Evolutionary conservation across 2,329 filamentous ascomycete genomes (phyloP).

Genomic region (Tetracladium maxilliforme): DNA sequence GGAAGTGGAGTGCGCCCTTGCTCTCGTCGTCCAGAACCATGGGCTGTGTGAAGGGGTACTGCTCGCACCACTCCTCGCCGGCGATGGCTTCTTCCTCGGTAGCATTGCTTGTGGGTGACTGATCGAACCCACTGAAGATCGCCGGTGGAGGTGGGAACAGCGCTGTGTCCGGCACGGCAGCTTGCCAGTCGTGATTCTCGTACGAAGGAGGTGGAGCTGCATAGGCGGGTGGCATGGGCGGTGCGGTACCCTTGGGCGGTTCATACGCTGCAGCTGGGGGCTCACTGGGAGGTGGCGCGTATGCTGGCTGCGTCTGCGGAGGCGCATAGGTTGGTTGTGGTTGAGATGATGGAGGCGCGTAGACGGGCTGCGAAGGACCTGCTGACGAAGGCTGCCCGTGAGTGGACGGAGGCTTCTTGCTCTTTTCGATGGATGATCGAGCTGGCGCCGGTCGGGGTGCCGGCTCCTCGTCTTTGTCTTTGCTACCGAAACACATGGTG

Average conservation of each 20-base stretch:
- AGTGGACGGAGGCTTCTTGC: no score
- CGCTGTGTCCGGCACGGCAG: conserved; percentile 56
- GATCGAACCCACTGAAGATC: conserved; percentile 48
- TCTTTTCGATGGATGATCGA: no score
- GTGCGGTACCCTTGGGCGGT: conserved; percentile 22
- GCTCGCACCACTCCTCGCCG: conserved; percentile 50
- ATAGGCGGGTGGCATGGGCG: no score
- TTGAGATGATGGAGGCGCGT: conserved; percentile 14
- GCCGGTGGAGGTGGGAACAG: conserved; percentile 60
- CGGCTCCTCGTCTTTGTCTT: no score
- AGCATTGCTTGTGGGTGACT: conserved; percentile 56
- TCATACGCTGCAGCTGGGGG: conserved; percentile 12
- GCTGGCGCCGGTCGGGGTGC: no score
- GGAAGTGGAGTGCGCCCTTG: conserved; percentile 28
- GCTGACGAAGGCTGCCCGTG: no score
- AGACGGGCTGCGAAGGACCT: no score
- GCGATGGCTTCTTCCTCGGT: conserved; percentile 45
- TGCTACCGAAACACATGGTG: no score
- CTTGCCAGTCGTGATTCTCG: conserved; percentile 49
- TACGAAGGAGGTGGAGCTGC: conserved; percentile 14
- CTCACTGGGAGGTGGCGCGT: conserved; percentile 5
- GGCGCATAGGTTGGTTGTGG: conserved; percentile 5
- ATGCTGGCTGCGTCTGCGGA: conserved; percentile 4
- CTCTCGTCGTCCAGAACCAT: conserved; percentile 30
- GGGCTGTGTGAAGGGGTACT: conserved; percentile 42